Evolutionary conservation across 2,329 filamentous ascomycete species (phyloP).

Genomic region (Colletotrichum incanum): DNA sequence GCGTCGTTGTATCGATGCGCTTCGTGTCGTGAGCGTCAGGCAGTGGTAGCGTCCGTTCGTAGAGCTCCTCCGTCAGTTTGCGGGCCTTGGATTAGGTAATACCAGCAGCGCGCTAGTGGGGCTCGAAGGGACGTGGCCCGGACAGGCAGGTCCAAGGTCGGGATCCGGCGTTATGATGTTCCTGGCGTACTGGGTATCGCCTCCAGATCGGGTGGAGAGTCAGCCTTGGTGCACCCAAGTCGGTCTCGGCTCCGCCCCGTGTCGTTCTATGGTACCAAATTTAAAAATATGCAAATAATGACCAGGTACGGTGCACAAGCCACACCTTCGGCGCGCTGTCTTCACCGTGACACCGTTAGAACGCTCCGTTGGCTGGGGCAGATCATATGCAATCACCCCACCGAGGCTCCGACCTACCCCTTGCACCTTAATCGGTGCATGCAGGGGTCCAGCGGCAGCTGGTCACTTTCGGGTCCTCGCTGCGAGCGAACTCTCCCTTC

Average conservation of each 20-base stretch:
- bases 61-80: constrained; percentile 25
- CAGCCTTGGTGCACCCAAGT: neutral
- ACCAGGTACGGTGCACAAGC: constrained; percentile 29
- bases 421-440: constrained; percentile 39
- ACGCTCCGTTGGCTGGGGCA: constrained; percentile 36
- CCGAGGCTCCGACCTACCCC: constrained; percentile 38
- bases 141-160: constrained; percentile 7
- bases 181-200: neutral
- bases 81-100: constrained; percentile 31
- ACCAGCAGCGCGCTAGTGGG: neutral
- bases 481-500: constrained; percentile 37
- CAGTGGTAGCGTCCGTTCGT: neutral
- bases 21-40: neutral
- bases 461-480: constrained; percentile 34
- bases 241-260: constrained; percentile 34
- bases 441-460: constrained; percentile 29
- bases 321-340: constrained; percentile 27
- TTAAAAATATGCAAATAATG: constrained; percentile 38
- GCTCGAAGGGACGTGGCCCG: neutral
- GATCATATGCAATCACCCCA: constrained; percentile 42
- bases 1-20: constrained; percentile 6
- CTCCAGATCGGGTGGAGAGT: constrained; percentile 27
- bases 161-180: constrained; percentile 29
- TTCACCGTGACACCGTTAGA: constrained; percentile 28
- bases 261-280: constrained; percentile 30